Base-by-base conservation (phyloP, 2,329 filamentous ascomycete genomes). In the Venturia effusa region DNA sequence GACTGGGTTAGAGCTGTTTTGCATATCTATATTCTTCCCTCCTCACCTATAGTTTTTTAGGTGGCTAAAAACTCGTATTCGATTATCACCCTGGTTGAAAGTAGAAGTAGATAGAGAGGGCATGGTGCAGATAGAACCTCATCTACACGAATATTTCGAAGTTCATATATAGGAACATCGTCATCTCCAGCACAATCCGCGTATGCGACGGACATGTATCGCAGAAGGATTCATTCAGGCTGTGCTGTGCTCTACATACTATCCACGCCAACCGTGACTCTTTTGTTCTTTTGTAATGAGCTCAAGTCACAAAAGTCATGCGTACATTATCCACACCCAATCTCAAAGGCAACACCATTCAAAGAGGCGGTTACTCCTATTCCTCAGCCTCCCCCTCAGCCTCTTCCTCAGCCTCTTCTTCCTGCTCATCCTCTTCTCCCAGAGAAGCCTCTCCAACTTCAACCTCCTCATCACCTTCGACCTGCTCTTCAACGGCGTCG, bases 401-500 rank as follows among this genome's bases (percentile, higher is more conserved):
- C 19, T 37, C 55, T 37, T 59, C 55, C 19, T 30, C 34, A 5
- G 13, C 48, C 34, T 59, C 48, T 34, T 64, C 62, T 24, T 30
- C 62, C 34, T n/a, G n/a, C n/a, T 43, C 62, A 0, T 55, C 61
- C 1, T 57, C 61, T 34, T 60, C 62, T 11, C 61, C 62, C 6
- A 57, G 13, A 40, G 62, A 34, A n/a, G 40, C 48, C 5, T 39
- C 62, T 17, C 61, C 64, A 32, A 34, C 64, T 22, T 66, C 65
- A 27, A 41, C 64, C 54, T 71, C 73, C 34, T 70, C 74, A 22
- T 69, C 73, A 43, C 70, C 73, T 6, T 67, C 73, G 27, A 71
- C 73, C 13, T 67, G 69, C 19, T 71, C 73, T 63, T 74, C 74
- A 51, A 75, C 75, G 40, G 76, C 76, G 61, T 77, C 72, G 45